phyloP scores from a whole-genome alignment of 2,329 filamentous ascomycete genomes.

The Diplodia mutila region DNA sequence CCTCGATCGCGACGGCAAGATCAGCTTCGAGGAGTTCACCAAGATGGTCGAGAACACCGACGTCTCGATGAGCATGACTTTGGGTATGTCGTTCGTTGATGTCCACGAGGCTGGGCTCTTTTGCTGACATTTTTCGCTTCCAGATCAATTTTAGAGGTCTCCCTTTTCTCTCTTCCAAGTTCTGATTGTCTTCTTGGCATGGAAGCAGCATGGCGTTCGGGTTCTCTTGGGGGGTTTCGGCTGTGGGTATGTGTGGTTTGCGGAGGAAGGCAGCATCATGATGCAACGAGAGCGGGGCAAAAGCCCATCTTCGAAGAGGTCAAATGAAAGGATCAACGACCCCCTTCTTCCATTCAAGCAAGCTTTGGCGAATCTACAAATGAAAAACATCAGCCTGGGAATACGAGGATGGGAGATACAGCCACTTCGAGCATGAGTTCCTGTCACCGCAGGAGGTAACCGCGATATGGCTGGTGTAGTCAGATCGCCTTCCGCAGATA shows the following conservation, averaged over 20 bases:
- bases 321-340: slow-evolving; percentile 1
- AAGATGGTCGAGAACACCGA: slow-evolving; percentile 98
- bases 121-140: neutral
- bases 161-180: neutral
- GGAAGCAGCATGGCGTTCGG: slow-evolving; percentile 22
- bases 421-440: neutral
- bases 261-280: slow-evolving; percentile 16
- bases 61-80: slow-evolving; percentile 69
- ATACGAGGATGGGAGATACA: neutral
- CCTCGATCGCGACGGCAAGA: slow-evolving; percentile 92
- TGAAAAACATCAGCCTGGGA: neutral
- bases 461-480: neutral
- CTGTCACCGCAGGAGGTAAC: neutral
- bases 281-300: slow-evolving; percentile 18
- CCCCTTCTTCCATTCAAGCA: neutral
- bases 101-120: neutral
- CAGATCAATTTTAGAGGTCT: slow-evolving; percentile 14
- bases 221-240: slow-evolving; percentile 15
- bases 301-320: slow-evolving; percentile 9
- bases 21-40: slow-evolving; percentile 98
- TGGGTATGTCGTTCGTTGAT: slow-evolving; percentile 54
- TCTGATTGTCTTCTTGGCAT: slow-evolving; percentile 19
- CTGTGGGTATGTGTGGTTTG: slow-evolving; percentile 11
- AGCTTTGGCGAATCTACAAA: neutral
- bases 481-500: neutral